Conservation (phyloP, 306 rosid genomes). For the Comarum palustre region DNA sequence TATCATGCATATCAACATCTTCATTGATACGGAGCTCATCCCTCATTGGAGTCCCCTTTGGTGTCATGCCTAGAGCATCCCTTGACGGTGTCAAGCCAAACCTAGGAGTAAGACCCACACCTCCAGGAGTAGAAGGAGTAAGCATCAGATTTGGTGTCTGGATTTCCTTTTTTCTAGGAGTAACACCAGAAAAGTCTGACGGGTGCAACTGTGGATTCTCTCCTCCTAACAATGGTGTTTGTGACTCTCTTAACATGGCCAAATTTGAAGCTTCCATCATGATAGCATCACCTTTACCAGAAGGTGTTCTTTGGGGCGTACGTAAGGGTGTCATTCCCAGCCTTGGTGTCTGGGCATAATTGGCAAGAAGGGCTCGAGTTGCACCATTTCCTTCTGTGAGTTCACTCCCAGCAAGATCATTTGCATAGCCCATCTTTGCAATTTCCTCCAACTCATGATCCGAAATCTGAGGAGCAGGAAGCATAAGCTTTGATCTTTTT, state of each 20-base stretch:
- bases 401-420: constrained; percentile 72
- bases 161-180: constrained; percentile 78
- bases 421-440: constrained; percentile 94
- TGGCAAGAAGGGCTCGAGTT: constrained; percentile 80
- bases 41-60: constrained; percentile 85
- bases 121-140: constrained; percentile 94
- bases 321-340: constrained; percentile 76
- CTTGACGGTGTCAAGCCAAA: constrained; percentile 80
- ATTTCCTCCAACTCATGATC: constrained; percentile 90
- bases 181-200: constrained; percentile 93
- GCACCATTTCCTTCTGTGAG: constrained; percentile 75
- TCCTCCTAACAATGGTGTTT: constrained; percentile 92
- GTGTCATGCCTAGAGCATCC: constrained; percentile 80
- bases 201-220: constrained; percentile 93
- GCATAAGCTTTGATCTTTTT: constrained; percentile 90
- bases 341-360: constrained; percentile 76
- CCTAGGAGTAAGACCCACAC: constrained; percentile 68
- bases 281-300: constrained; percentile 88
- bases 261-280: constrained; percentile 97
- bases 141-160: constrained; percentile 80
- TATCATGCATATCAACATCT: constrained; percentile 62
- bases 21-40: constrained; percentile 86
- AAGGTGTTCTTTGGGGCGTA: constrained; percentile 92
- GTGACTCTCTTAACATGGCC: constrained; percentile 95
- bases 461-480: constrained; percentile 92